Percentiles rank a stretch among this genome's conserved stretches.
These are phyloP conservation scores for Claviceps humidiphila DNA, from an alignment of 2,329 filamentous ascomycete species.

Conservation along the genomic window DNA sequence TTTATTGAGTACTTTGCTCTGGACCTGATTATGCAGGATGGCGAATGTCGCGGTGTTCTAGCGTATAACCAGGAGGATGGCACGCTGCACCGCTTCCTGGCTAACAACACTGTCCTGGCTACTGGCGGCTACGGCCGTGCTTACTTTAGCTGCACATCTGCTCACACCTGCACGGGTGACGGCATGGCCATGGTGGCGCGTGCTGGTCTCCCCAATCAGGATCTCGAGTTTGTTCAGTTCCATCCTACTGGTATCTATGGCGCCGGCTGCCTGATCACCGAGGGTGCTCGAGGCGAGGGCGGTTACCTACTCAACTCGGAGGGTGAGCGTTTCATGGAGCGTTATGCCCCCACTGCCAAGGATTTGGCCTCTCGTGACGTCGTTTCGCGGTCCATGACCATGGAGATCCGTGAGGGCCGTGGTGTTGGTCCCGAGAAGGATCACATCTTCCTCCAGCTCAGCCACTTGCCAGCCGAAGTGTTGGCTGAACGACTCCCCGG, in stretches of 20 bases:
- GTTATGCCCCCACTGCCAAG: slow-evolving; percentile 94
- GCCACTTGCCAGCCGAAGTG: slow-evolving; percentile 82
- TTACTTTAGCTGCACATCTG: slow-evolving; percentile 97
- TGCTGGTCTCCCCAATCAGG: slow-evolving; percentile 95
- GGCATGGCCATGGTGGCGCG: slow-evolving; percentile 99
- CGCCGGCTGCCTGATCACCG: slow-evolving; percentile 93
- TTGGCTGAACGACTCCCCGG: slow-evolving; percentile 92
- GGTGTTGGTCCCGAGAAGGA: slow-evolving; percentile 96
- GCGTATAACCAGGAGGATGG: slow-evolving; percentile 99
- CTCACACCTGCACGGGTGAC: slow-evolving; percentile 96
- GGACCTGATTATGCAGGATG: slow-evolving; percentile 94
- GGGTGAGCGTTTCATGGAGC: slow-evolving; percentile 98
- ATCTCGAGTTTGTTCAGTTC: slow-evolving; percentile 99
- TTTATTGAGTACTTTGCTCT: slow-evolving; percentile 99
- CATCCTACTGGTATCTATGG: slow-evolving; percentile 98
- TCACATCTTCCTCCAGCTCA: slow-evolving; percentile 96
- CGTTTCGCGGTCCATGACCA: slow-evolving; percentile 93
- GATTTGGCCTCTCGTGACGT: slow-evolving; percentile 94
- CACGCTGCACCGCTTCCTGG: slow-evolving; percentile 90
- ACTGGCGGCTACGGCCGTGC: slow-evolving; percentile 96
- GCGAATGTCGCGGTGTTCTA: slow-evolving; percentile 89
- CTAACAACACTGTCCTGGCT: slow-evolving; percentile 91
- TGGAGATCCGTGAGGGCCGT: slow-evolving; percentile 95
- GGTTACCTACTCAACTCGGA: slow-evolving; percentile 95
- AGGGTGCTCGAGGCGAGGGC: slow-evolving; percentile 95